Conservation (phyloP, 2,329 filamentous ascomycete species). For the Trichoderma gracile region DNA sequence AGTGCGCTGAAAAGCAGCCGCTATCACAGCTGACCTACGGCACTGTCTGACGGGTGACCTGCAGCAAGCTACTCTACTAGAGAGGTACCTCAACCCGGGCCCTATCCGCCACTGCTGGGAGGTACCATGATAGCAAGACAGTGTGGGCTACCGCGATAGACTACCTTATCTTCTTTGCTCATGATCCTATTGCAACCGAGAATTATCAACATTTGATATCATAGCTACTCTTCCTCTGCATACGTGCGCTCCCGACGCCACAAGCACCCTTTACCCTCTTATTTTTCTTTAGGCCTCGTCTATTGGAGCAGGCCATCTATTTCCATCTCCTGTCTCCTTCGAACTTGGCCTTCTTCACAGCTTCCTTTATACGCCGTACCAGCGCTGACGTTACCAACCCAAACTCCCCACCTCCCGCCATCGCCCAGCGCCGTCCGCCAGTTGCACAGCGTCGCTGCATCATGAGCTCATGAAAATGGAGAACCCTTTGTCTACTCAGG, state of each 20-base stretch:
- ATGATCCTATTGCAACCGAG: neutral
- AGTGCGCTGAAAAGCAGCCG: neutral
- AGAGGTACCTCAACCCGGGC: too few species aligned
- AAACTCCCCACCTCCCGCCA: slow-evolving; percentile 12
- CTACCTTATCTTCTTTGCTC: too few species aligned
- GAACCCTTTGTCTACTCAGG: slow-evolving; percentile 59
- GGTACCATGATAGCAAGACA: too few species aligned
- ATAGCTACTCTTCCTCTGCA: neutral
- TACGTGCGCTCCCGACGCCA: neutral
- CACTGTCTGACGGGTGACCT: too few species aligned
- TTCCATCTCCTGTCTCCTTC: neutral
- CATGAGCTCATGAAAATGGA: slow-evolving; percentile 50
- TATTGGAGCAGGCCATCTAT: neutral
- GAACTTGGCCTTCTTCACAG: neutral
- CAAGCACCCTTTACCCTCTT: neutral
- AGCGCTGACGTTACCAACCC: neutral
- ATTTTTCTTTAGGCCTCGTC: neutral
- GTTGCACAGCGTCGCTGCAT: slow-evolving; percentile 25
- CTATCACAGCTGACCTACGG: too few species aligned
- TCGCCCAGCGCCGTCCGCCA: slow-evolving; percentile 3
- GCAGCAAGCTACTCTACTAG: too few species aligned
- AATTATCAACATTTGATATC: neutral
- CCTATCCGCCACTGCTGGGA: too few species aligned
- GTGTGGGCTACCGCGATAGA: too few species aligned
- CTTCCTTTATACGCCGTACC: neutral